Evolutionary conservation across 352 stramenopile species (phyloP).

Genomic region (Phytophthora fragariaefolia): DNA sequence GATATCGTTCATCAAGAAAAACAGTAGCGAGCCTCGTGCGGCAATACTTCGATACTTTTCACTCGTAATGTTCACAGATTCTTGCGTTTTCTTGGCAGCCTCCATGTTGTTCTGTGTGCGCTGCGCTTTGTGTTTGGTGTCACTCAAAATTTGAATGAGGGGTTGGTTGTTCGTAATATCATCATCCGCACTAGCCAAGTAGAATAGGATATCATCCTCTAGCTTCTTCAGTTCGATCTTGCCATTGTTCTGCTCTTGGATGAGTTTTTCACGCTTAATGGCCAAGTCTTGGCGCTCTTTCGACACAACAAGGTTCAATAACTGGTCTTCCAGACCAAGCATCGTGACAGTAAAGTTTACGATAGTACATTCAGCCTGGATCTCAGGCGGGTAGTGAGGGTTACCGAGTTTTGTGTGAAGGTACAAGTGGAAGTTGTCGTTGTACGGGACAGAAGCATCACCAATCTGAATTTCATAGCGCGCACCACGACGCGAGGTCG

Average conservation of each 20-base stretch:
- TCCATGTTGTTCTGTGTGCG: slow-evolving; percentile 94
- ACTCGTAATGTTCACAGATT: slow-evolving; percentile 93
- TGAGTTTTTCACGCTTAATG: slow-evolving; percentile 89
- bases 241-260: slow-evolving; percentile 95
- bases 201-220: slow-evolving; percentile 95
- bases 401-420: slow-evolving; percentile 96
- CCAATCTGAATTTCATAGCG: slow-evolving; percentile 96
- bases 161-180: slow-evolving; percentile 98
- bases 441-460: slow-evolving; percentile 94
- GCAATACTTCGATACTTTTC: slow-evolving; percentile 96
- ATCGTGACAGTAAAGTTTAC: slow-evolving; percentile 96
- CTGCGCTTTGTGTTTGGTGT: slow-evolving; percentile 95
- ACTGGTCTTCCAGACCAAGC: slow-evolving; percentile 92
- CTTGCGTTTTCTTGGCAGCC: slow-evolving; percentile 92
- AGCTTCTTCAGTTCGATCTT: slow-evolving; percentile 97
- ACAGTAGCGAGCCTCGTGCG: slow-evolving; percentile 92
- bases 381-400: slow-evolving; percentile 95
- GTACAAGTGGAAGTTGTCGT: slow-evolving; percentile 94
- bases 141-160: slow-evolving; percentile 95
- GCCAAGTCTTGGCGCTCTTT: slow-evolving; percentile 91
- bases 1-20: slow-evolving; percentile 98
- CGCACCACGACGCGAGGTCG: slow-evolving; percentile 92
- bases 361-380: slow-evolving; percentile 95
- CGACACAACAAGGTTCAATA: slow-evolving; percentile 92
- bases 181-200: slow-evolving; percentile 94